A percentile compares a stretch with the other conserved stretches of the same genome.
phyloP scores from a whole-genome alignment of 768 basidiomycete species.

The Lentinula guzmanii region DNA sequence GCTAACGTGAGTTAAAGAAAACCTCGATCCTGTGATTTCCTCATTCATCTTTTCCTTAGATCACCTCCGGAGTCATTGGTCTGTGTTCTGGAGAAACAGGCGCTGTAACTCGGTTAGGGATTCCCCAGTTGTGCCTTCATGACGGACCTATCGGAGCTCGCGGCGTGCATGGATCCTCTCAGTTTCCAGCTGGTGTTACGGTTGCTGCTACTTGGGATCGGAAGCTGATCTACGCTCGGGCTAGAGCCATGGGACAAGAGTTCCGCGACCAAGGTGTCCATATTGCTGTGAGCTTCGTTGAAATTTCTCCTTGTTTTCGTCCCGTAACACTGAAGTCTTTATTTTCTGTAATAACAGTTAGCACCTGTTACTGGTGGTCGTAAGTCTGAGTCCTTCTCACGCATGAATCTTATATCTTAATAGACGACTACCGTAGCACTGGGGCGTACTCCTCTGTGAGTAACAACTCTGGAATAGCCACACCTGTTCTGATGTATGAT shows the following conservation, averaged over 20 bases:
- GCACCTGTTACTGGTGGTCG: conserved; percentile 23
- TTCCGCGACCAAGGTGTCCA: conserved; percentile 41
- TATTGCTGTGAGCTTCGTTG: conserved; percentile 16
- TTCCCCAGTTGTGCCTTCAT: neutral
- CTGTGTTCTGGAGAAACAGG: neutral
- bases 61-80: neutral
- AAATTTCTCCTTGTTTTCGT: neutral
- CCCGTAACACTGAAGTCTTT: neutral
- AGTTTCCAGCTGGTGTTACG: neutral
- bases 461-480: neutral
- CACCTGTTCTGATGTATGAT: neutral
- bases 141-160: neutral
- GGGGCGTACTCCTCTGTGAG: neutral
- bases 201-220: conserved; percentile 21
- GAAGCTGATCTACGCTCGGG: conserved; percentile 36
- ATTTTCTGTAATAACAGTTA: conserved; percentile 3
- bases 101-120: neutral
- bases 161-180: neutral
- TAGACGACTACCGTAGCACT: neutral
- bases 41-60: neutral
- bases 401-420: neutral
- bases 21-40: neutral
- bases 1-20: neutral
- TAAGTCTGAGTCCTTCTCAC: neutral
- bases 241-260: conserved; percentile 38